Evolutionary conservation across 306 rosid genomes (phyloP).

Genomic region (Quercus ilex): DNA sequence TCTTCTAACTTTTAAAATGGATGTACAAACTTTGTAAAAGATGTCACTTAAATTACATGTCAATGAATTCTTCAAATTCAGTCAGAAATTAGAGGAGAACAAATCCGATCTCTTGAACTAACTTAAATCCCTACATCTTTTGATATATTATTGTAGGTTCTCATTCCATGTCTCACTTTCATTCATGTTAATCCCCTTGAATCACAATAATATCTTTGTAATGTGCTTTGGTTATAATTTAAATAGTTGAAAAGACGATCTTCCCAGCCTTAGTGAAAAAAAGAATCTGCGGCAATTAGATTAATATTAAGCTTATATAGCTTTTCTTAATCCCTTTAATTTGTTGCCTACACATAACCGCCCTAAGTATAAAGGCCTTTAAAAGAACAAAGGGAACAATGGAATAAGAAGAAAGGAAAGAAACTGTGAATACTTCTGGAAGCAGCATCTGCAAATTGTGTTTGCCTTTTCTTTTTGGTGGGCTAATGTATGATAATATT

Average conservation of each 20-base stretch:
- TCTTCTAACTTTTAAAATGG: not conserved
- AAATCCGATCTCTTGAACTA: not conserved
- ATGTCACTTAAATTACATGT: not conserved
- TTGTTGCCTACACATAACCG: not conserved
- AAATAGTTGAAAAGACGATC: not conserved
- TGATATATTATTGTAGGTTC: not conserved
- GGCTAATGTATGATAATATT: no score
- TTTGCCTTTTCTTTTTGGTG: not conserved
- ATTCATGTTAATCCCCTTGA: not conserved
- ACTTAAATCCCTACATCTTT: not conserved
- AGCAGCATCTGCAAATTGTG: not conserved
- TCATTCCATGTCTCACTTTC: not conserved
- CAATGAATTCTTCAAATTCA: not conserved
- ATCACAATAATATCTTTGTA: no score
- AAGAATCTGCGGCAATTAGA: not conserved
- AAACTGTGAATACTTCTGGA: not conserved
- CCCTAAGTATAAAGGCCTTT: constrained; percentile 7
- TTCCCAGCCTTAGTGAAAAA: not conserved
- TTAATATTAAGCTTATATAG: not conserved
- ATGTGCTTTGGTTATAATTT: no score
- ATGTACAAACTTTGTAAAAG: not conserved
- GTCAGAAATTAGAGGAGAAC: not conserved
- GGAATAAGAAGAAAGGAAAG: constrained; percentile 29
- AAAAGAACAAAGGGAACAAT: constrained; percentile 29
- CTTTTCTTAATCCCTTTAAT: constrained; percentile 35